Percentiles rank a stretch among this genome's conserved stretches.
Evolutionary conservation across 805 yeast genomes (phyloP).

Genomic region (Cyberlindnera petersonii): DNA sequence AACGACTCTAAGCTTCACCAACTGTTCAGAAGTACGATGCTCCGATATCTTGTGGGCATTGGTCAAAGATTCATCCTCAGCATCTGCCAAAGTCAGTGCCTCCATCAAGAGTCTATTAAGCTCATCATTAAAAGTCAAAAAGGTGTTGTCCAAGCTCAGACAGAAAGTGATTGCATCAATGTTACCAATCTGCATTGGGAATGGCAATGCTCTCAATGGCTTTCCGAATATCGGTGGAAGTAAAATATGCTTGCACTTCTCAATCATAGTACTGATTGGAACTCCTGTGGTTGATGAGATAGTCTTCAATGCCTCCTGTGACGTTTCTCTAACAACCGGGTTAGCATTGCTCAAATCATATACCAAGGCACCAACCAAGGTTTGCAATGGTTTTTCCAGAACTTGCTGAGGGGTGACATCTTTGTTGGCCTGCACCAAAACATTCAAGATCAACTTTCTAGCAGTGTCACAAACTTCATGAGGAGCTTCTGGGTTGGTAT

Average conservation of each 20-base stretch:
- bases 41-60: slow-evolving; percentile 84
- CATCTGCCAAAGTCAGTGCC: slow-evolving; percentile 92
- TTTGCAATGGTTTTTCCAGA: slow-evolving; percentile 66
- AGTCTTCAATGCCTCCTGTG: slow-evolving; percentile 64
- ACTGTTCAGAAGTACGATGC: slow-evolving; percentile 81
- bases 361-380: slow-evolving; percentile 82
- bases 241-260: slow-evolving; percentile 76
- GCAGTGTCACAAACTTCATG: slow-evolving; percentile 72
- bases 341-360: slow-evolving; percentile 91
- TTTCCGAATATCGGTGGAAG: slow-evolving; percentile 94
- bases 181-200: slow-evolving; percentile 98
- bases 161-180: slow-evolving; percentile 97
- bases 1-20: slow-evolving; percentile 82
- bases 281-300: slow-evolving; percentile 68
- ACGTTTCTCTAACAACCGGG: slow-evolving; percentile 73
- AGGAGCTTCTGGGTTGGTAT: slow-evolving; percentile 86
- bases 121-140: slow-evolving; percentile 85
- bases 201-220: slow-evolving; percentile 93
- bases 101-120: slow-evolving; percentile 79
- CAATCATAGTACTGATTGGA: slow-evolving; percentile 69
- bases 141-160: slow-evolving; percentile 72
- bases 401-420: slow-evolving; percentile 60
- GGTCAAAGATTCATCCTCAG: slow-evolving; percentile 93
- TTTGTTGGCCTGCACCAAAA: slow-evolving; percentile 62
- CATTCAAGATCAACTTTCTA: slow-evolving; percentile 55